Evolutionary conservation across 2,329 filamentous ascomycete species (phyloP), one percentile per base, ranked within the genome.

Genomic region (Aureobasidium vineae): DNA sequence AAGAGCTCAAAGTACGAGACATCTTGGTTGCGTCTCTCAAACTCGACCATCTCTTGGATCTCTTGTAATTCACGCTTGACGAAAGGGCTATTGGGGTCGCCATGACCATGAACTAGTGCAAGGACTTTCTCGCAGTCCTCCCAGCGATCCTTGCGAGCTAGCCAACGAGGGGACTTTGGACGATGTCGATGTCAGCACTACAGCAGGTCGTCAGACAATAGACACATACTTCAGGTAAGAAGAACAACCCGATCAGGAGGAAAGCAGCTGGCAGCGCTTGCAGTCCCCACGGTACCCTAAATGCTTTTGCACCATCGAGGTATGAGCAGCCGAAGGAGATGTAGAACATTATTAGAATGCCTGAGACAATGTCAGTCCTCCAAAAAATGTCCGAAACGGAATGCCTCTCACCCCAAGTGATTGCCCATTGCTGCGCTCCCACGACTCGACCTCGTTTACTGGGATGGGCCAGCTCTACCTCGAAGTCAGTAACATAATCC

Each of bases 1-100:
- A 95, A 84, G 0, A 95, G 83, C 73, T 94, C 90, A 1, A 87
- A 70, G 73, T 90, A 91, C 10, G 85, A 86, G 23, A 90, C 88
- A 70, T 92, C 83, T 15, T 85, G 80, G 73, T 91, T 89, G 26
- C 82, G 79, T 21, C 85, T 83, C 77, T 95, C 90, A 69, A 93
- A 90, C 59, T 91, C 88, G 71, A 89, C 67, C 74, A 72, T 88
- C 45, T 89, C 85, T 69, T 86, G 84, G 73, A 95, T 93, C 70
- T 93, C 90, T 23, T 86, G 79, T 74, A 90, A 79, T 75, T 95
- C 91, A 31, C 80, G 83, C 11, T 77, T 77, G 10, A 93, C 90
- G 68, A 90, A 88, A 0, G 76, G 74, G 64, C 71, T 73, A 68
- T 76, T 68, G 0, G 72, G 72, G 53, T 75, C 70, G n/a, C 74